Evolutionary conservation across 2,329 filamentous ascomycete species (phyloP), one percentile per base, ranked within the genome.

Genomic region (Daldinia sp.): DNA sequence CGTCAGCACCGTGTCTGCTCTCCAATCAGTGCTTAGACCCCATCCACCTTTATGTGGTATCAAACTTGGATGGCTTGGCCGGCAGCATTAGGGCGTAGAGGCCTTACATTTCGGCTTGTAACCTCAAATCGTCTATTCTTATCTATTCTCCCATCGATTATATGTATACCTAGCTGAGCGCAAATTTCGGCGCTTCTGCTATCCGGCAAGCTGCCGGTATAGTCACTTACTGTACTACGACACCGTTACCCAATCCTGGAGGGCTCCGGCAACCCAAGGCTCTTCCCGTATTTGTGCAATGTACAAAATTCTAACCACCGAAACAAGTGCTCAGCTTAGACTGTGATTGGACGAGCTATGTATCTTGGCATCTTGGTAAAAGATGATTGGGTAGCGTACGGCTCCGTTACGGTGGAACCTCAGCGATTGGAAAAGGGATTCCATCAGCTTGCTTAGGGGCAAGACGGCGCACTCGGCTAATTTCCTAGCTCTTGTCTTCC

Each of bases 301-400:
- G 51, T 23, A 54, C 51, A 54, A 18, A 51, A 51, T 37, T 54
- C 3, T 48, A 59, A 46, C 48, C 51, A 69, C 51, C 56, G 41
- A 55, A 37, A 42, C 54, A 56, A 37, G 4, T 37, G 7, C 7
- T 20, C 20, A 56, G 37, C 51, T 35, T 59, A 35, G 51, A 28
- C 53, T 51, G n/a, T 64, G 60, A 68, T 71, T 68, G 26, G 62
- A 39, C 39, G 39, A 57, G 56, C 41, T 50, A 55, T 37, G 10
- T 13, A 10, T 42, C 67, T 70, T 68, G 69, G 67, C 64, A 50
- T 46, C 44, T 48, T 68, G 23, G 44, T 44, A 51, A 51, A 28
- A 56, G 35, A 53, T 51, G 44, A 70, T 72, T 72, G 69, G 69
- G 26, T 39, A 60, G 12, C 42, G 64, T 72, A 72, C 67, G 67